Base-by-base conservation (phyloP, 192 early-diverging fungal species). In the Coemansia sp. region DNA sequence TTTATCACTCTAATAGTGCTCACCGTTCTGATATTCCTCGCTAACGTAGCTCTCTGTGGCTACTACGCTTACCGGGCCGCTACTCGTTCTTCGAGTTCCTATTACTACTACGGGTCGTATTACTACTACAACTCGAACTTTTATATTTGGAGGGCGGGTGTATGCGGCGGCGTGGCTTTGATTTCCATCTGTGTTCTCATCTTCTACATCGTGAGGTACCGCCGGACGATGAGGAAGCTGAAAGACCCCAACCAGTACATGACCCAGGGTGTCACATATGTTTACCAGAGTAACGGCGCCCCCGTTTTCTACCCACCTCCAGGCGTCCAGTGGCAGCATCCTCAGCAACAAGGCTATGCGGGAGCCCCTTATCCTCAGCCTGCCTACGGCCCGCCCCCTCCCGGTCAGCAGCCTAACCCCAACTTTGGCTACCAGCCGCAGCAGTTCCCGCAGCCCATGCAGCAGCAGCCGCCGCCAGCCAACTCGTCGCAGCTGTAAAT, bases 321-420 rank as follows among this genome's bases (percentile, higher is more conserved):
- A 14, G 55, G 27, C 25, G 17, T 29, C 55, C 55, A 32, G 17
- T 58, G 55, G 55, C 55, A 58, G 29, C 55, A 58, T 14, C 55
- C 55, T n/a, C 55, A 32, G 55, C 29, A 27, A 29, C 29, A 27
- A 29, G 51, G 27, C 25, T 55, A 55, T 25, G 51, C 12, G 3
- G 51, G 11, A 55, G 27, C 15, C 15, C 29, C 55, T 31, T 58
- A 58, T 32, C 25, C 51, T 55, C 55, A 58, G 55, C 31, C 55
- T n/a, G 55, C 27, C 14, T 58, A 58, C 15, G 29, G 55, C 29
- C 15, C 55, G 15, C 55, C 29, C 4, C 55, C 55, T 34, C 55
- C 55, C 55, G 55, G 55, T 23, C 55, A 58, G 31, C 55, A 58
- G 55, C 55, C 55, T 5, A 29, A 51, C 50, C 50, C 50, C 9